Conservation (phyloP, 257 asterid genomes). For the Scutellaria galericulata region DNA sequence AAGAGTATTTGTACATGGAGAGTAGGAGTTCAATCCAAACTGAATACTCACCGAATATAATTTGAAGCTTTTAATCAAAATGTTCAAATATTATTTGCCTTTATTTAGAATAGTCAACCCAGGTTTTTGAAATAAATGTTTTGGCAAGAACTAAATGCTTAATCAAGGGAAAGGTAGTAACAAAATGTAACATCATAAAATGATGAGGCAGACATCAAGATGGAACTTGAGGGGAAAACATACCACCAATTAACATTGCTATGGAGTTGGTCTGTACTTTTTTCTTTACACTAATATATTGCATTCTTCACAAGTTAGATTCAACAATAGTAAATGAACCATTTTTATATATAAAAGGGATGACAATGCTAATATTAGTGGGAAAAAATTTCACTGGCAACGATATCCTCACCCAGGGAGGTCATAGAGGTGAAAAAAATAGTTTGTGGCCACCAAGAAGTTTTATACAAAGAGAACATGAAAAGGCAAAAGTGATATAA, state of each 20-base stretch:
- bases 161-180: constrained; percentile 24
- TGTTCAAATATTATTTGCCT: neutral
- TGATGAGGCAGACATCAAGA: constrained; percentile 23
- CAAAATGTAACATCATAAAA: constrained; percentile 24
- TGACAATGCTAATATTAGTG: neutral
- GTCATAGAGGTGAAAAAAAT: neutral
- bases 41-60: constrained; percentile 10
- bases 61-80: neutral
- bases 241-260: constrained; percentile 11
- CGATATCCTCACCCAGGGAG: constrained; percentile 6
- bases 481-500: constrained; percentile 13
- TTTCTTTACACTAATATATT: constrained; percentile 7
- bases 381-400: neutral
- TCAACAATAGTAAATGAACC: neutral
- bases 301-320: constrained; percentile 26
- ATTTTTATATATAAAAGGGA: constrained; percentile 16
- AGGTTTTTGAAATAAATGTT: neutral
- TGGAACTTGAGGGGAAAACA: neutral
- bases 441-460: neutral
- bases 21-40: constrained; percentile 7
- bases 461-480: constrained; percentile 16
- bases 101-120: neutral
- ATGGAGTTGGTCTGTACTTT: neutral
- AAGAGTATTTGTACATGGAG: neutral
- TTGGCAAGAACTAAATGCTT: constrained; percentile 23